Evolutionary conservation across 192 early-diverging fungal species (phyloP).

Genomic region (Rhizoclosmatium globosum): DNA sequence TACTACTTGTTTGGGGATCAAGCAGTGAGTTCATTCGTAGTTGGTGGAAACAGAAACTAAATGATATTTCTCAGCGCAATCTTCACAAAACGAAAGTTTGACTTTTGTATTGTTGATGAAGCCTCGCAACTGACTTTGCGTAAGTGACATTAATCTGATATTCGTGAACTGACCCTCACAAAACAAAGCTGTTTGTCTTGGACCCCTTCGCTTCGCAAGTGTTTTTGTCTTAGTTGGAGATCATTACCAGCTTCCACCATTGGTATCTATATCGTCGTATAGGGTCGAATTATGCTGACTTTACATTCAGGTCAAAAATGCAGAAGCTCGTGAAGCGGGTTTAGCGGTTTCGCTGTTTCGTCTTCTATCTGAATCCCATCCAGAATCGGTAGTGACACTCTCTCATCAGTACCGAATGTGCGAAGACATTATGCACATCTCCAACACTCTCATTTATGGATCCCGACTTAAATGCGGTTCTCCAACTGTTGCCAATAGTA

Average conservation of each 20-base stretch:
- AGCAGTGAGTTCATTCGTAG: constrained; percentile 53
- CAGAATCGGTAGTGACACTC: constrained; percentile 75
- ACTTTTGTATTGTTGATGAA: constrained; percentile 97
- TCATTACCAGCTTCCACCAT: constrained; percentile 92
- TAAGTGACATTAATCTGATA: constrained; percentile 9
- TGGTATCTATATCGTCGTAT: constrained; percentile 62
- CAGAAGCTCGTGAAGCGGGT: constrained; percentile 62
- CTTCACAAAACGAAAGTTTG: constrained; percentile 81
- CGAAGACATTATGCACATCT: constrained; percentile 84
- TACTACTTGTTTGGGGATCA: constrained; percentile 88
- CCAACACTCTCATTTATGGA: constrained; percentile 86
- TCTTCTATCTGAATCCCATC: constrained; percentile 81
- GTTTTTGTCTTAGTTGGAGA: constrained; percentile 94
- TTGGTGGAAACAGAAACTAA: too few relatives aligned
- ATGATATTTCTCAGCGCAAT: constrained; percentile 56
- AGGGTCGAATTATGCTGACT: not conserved
- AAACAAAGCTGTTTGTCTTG: constrained; percentile 74
- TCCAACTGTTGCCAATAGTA: constrained; percentile 64
- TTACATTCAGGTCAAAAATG: constrained; percentile 59
- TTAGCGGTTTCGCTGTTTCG: constrained; percentile 80
- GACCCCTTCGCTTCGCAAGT: constrained; percentile 82
- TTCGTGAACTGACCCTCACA: not conserved
- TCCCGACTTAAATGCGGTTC: constrained; percentile 80
- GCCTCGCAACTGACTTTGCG: constrained; percentile 92
- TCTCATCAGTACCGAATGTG: constrained; percentile 95